Base-by-base conservation (phyloP, 2,329 filamentous ascomycete genomes). In the Furcasterigmium furcatum region DNA sequence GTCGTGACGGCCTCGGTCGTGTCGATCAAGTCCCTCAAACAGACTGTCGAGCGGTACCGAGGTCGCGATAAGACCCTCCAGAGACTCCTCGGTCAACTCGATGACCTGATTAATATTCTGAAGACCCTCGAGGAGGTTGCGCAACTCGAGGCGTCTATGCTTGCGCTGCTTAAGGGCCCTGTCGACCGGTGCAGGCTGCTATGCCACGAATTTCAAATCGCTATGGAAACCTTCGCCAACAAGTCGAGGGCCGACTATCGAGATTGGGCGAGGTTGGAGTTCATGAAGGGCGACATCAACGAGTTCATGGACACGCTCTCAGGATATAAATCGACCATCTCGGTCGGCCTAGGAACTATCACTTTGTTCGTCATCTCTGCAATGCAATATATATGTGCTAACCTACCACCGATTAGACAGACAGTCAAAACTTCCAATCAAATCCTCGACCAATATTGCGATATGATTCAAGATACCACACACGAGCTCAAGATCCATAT, bases 231-330 rank as follows among this genome's bases (percentile, higher is more conserved):
- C n/a, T 69, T 68, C 46, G 46, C 44, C 44, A 52, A 46, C 29
- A 66, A 62, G 38, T 61, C 62, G 46, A 66, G 57, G 47, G 53
- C 53, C 4, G 55, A 61, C 19, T 52, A 70, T 54, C 58, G 50
- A 56, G 65, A 70, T 54, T 71, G 64, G 66, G 48, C 59, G 47
- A 67, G 59, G 54, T 59, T 70, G 61, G 64, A 69, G 50, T 69
- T 68, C 30, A 68, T 60, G 61, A 60, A 53, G 56, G 64, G 64
- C 20, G 54, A 65, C 45, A 67, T 70, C 47, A 66, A 64, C 44
- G 59, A 63, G 39, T 69, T 69, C 49, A 67, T 67, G 41, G 64
- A 68, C 30, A 61, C 57, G 35, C 48, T 70, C 22, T 56, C 55
- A 34, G 58, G 58, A 16, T 71, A 70, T 44, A 70, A 70, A 50